These are phyloP conservation scores for Ceratobasidium sp. DNA, from an alignment of 1,284 basidiomycete genomes.

Conservation along the genomic window DNA sequence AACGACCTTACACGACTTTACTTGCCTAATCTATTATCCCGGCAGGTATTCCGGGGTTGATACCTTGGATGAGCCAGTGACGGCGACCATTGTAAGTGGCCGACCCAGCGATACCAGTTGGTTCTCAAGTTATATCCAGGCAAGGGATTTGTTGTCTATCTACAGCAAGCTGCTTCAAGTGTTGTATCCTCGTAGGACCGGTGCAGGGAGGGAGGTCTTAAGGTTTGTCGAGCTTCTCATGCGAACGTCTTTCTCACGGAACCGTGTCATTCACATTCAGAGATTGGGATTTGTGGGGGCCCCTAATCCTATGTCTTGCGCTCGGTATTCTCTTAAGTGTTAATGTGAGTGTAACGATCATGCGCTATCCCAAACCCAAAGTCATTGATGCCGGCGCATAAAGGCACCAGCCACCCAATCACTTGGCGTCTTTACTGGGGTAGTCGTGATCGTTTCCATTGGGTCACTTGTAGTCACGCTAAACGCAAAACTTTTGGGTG, in stretches of 20 bases:
- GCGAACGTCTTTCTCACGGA: background rate
- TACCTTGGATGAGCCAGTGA: conserved; percentile 90
- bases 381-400: background rate
- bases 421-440: conserved; percentile 87
- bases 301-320: conserved; percentile 82
- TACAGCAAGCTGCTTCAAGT: conserved; percentile 93
- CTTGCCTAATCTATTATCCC: background rate
- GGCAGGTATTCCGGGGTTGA: conserved; percentile 80
- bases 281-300: conserved; percentile 98
- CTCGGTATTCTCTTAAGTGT: conserved; percentile 88
- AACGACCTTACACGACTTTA: background rate
- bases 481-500: conserved; percentile 95
- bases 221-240: conserved; percentile 55
- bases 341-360: conserved; percentile 62
- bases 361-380: conserved; percentile 8
- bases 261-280: conserved; percentile 51
- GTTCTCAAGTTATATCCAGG: conserved; percentile 54
- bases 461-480: conserved; percentile 89
- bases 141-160: conserved; percentile 85
- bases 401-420: conserved; percentile 85
- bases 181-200: conserved; percentile 77
- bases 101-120: background rate
- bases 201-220: conserved; percentile 78
- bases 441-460: conserved; percentile 88
- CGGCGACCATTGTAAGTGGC: conserved; percentile 79